Evolutionary conservation across 257 asterid species (phyloP), one percentile per base, ranked within the genome.

Genomic region (Thymus quinquecostatus): DNA sequence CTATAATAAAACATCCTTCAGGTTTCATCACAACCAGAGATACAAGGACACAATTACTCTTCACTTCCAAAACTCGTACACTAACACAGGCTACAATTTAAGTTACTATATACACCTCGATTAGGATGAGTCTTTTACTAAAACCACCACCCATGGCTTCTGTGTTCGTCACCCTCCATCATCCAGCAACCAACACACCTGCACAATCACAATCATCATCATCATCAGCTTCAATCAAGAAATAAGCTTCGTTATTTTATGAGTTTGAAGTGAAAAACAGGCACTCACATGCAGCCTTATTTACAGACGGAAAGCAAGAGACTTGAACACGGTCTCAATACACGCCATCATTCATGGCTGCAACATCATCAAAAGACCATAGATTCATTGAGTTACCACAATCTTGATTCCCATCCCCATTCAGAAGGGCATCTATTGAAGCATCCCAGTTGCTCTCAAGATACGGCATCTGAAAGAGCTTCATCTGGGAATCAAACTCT

Each of bases 381-480:
- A 90, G 83, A 72, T 86, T 92, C 82, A 86, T 77, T 1, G 81
- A 77, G 14, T 71, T 84, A 9, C 81, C 97, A 64, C 80, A 83
- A 54, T 85, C 90, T 69, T 78, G 86, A 73, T 78, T 78, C n/a
- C 77, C 70, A 33, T 67, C 84, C 64, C 87, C 89, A 53, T 79
- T 79, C 61, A 92, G 88, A 64, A 90, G 80, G 45, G 86, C 83
- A 40, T 92, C 98, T 6, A 83, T 80, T 1, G 97, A 84, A 14
- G 96, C 81, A 63, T 87, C 96, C 98, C 98, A 90, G 72, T 84
- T 90, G 66, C 78, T 86, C 49, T 86, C 95, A 0, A 87, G 86
- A 67, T 69, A 78, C 10, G 96, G 96, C 62, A 79, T 82, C 83
- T 90, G 87, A 68, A 86, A 84, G 58, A 88, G 84, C 79, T 86